phyloP scores from a whole-genome alignment of 2,329 filamentous ascomycete genomes.

The Trichoderma citrinoviride region DNA sequence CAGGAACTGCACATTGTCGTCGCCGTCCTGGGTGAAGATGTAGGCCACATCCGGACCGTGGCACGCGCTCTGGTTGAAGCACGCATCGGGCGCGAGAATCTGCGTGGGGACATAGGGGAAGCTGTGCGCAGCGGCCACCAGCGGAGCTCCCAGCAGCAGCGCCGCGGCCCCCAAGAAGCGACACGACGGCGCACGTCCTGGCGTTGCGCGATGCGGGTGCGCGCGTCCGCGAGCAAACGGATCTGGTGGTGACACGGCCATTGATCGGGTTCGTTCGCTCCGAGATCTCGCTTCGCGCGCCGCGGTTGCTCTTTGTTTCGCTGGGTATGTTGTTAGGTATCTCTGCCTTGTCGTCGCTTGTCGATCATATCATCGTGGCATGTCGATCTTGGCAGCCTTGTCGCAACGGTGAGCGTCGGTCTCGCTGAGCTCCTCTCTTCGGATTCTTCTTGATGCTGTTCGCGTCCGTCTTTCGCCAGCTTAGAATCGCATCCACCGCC shows the following conservation, averaged over 20 bases:
- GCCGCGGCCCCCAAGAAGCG: conserved; percentile 5
- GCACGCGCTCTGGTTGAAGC: conserved; percentile 40
- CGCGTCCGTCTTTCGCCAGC: neutral
- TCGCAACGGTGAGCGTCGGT: conserved; percentile 2
- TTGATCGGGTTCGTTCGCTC: neutral
- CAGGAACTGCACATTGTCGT: conserved; percentile 51
- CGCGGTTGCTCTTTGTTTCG: neutral
- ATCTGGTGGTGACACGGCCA: conserved; percentile 12
- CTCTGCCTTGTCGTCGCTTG: neutral
- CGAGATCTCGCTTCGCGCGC: neutral
- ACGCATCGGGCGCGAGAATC: conserved; percentile 57
- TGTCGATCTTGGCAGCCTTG: conserved; percentile 7
- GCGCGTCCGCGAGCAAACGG: conserved; percentile 9
- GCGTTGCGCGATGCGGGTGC: conserved; percentile 19
- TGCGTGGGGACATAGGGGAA: conserved; percentile 78
- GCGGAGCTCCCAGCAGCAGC: conserved; percentile 2
- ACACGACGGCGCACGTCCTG: neutral
- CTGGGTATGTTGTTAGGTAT: neutral
- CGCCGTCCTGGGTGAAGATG: conserved; percentile 60
- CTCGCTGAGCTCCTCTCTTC: neutral
- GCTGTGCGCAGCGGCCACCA: conserved; percentile 41
- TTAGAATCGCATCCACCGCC: conserved; percentile 4
- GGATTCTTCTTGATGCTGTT: neutral
- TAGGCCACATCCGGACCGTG: conserved; percentile 57
- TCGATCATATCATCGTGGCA: conserved; percentile 19